Evolutionary conservation across 768 basidiomycete genomes (phyloP), one percentile per base, ranked within the genome.

Genomic region (Xerocomellus intermedius): DNA sequence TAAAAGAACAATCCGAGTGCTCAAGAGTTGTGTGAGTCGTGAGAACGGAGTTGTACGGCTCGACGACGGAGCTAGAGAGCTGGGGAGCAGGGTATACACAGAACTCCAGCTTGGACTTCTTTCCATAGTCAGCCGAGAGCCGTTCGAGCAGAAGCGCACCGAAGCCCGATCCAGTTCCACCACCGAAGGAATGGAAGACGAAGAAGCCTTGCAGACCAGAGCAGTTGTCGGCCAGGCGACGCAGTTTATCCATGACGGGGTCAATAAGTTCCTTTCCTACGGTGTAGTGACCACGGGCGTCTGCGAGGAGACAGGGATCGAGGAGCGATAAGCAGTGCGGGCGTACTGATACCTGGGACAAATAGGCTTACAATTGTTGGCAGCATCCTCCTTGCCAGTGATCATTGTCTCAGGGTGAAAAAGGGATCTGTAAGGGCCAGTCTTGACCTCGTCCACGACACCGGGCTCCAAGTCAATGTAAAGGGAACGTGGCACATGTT

Each of bases 1-100:
- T 98, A 82, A 99, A 99, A 36, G 97, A 98, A 75, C 97, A 99
- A 78, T 99, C 97, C n/a, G 97, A 97, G 77, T 99, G 97, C 75
- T 98, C 97, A 55, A 98, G 87, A 53, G 97, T 98, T 41, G 97
- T 98, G 75, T 99, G 97, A 46, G 97, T 99, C 45, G 97, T 98
- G 58, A 99, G 80, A 50, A 97, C 90, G 1, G 91, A 90, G 82
- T 99, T 99, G 80, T 99, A 99, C 2, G 97, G 97, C 75, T 99
- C 97, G 42, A 99, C 97, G 57, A 98, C 90, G 35, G 96, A 98
- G 77, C 87, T 97, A 45, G 92, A 89, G 74, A 94, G 81, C 64
- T 90, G 91, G 47, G 93, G 94, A 6, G 94, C 94, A 51, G 96
- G 96, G 79, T 97, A 98, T 46, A 98, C 94, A 62, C 91, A 89